Base-by-base conservation (phyloP, 2,329 filamentous ascomycete species). In the Neopestalotiopsis clavispora region DNA sequence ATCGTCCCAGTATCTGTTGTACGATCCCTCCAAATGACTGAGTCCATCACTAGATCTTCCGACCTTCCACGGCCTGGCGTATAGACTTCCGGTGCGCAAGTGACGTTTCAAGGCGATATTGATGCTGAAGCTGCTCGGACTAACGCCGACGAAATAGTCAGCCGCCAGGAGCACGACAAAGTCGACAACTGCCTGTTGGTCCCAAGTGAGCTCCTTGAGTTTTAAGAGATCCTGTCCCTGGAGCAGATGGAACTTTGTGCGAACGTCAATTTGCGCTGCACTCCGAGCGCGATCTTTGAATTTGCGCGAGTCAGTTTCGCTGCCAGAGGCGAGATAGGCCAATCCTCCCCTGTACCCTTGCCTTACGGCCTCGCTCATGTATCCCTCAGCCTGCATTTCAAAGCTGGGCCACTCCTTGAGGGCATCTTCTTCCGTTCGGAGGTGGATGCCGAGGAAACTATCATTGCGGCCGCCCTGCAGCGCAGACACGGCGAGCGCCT, bases 101-200 rank as follows among this genome's bases (percentile, higher is more conserved):
- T 85, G 83, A 34, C 83, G 74, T 72, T 83, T 85, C 56, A 82
- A 72, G 6, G 82, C 82, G 20, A 85, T 80, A 59, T 82, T 84
- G 75, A 85, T 82, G 59, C 83, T 82, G 66, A 85, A 86, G 9
- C 82, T 84, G 68, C 83, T 84, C 1, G 83, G 84, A 23, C 80
- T 85, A 58, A 84, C 82, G 4, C 81, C 81, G 0, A 83, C 70
- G 68, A 84, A 84, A 68, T 81, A 81, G 65, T 80, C 77, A 23
- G 78, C 74, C 56, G 75, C 69, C 32, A 83, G 72, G 49, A 84
- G 71, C 4, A 83, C 80, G 1, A 80, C 71, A 64, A 80, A 83
- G 68, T 84, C 82, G 2, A 84, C 76, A 0, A 84, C 75, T 1
- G 80, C 82, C 69, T 83, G 80, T 73, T 84, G 81, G 71, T 83